These are phyloP conservation scores for Tetrahymena elliotti DNA, from an alignment of 73 alveolate species.

Conservation along the genomic window DNA sequence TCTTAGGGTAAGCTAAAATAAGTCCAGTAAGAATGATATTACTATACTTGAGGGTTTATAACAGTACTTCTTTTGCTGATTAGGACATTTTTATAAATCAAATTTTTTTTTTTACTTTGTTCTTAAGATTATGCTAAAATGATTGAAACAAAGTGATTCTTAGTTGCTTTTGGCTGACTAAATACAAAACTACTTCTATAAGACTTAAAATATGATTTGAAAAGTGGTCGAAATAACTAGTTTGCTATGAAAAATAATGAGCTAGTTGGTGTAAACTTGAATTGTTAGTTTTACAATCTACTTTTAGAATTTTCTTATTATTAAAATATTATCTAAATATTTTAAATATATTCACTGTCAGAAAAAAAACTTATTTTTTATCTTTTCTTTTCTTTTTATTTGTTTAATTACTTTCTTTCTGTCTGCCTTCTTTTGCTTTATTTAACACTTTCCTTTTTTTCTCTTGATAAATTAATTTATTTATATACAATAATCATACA, in stretches of 20 bases:
- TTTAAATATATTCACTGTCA: not conserved
- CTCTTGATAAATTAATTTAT: not conserved
- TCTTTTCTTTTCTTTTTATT: not conserved
- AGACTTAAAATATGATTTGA: not conserved
- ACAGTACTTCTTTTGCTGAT: not conserved
- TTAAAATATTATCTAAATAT: too few relatives aligned
- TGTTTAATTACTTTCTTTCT: not conserved
- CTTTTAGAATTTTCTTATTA: not conserved
- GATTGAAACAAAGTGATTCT: not conserved
- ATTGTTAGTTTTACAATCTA: not conserved
- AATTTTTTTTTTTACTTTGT: not conserved
- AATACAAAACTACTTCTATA: not conserved
- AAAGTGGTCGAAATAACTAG: not conserved
- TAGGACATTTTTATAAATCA: not conserved
- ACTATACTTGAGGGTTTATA: not conserved
- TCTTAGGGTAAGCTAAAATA: not conserved
- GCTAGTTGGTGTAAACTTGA: too few relatives aligned
- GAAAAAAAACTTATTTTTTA: not conserved
- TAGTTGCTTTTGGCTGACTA: not conserved
- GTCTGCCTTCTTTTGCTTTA: not conserved
- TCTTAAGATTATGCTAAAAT: not conserved
- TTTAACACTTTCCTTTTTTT: not conserved
- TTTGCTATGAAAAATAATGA: not conserved
- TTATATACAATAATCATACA: not conserved
- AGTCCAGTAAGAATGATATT: not conserved